phyloP scores from a whole-genome alignment of 257 asterid species.

The Fraxinus quadrangulata region DNA sequence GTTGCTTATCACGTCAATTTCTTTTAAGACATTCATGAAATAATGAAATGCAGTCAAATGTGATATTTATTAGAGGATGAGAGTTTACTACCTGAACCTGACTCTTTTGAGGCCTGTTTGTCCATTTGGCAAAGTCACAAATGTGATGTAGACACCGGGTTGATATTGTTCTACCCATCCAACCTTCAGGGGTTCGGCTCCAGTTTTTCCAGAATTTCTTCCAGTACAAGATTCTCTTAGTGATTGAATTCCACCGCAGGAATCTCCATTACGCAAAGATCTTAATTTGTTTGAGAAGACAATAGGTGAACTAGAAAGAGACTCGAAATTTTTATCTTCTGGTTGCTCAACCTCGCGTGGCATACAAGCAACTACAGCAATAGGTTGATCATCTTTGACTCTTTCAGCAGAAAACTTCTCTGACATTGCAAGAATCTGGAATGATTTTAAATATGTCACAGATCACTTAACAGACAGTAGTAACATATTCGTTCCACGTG shows the following conservation, averaged over 20 bases:
- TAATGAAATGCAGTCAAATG: not conserved
- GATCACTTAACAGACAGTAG: not conserved
- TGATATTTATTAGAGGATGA: not conserved
- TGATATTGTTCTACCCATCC: conserved; percentile 54
- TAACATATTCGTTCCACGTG: not conserved
- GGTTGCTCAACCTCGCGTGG: conserved; percentile 11
- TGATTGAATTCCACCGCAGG: conserved; percentile 18
- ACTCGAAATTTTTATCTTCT: conserved; percentile 30
- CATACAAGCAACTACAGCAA: conserved; percentile 15
- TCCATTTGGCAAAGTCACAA: conserved; percentile 33
- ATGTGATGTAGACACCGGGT: conserved; percentile 48
- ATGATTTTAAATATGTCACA: not conserved
- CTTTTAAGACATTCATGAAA: not conserved
- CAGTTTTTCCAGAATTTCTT: conserved; percentile 27
- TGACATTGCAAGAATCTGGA: conserved; percentile 43
- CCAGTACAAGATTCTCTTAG: conserved; percentile 28
- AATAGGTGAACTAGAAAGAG: conserved; percentile 41
- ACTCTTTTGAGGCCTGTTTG: conserved; percentile 45
- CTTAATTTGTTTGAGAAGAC: conserved; percentile 36
- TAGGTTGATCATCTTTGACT: conserved; percentile 26
- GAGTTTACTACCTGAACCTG: conserved; percentile 44
- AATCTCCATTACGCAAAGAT: conserved; percentile 27
- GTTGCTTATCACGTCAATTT: not conserved
- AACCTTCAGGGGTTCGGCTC: conserved; percentile 21
- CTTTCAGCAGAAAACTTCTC: conserved; percentile 28